A percentile compares a stretch with the other conserved stretches of the same genome.
phyloP scores from a whole-genome alignment of 176 grass and related monocot species.

The Avena atlantica region DNA sequence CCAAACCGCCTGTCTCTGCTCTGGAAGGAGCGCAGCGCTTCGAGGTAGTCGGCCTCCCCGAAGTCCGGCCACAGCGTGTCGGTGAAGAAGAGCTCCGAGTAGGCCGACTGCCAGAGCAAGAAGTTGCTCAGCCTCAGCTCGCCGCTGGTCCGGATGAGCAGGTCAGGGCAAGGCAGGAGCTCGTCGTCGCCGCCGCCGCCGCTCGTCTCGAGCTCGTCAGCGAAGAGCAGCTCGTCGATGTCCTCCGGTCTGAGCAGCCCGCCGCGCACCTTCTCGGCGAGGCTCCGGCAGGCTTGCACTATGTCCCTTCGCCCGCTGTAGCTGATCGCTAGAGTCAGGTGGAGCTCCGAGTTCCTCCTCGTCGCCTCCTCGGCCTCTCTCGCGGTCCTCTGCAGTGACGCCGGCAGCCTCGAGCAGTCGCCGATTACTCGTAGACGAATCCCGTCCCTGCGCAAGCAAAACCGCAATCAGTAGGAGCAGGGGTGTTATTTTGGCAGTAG shows the following conservation, averaged over 20 bases:
- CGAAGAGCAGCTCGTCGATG: slow-evolving; percentile 64
- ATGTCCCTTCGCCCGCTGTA: slow-evolving; percentile 75
- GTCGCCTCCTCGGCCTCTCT: slow-evolving; percentile 57
- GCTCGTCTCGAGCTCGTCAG: slow-evolving; percentile 62
- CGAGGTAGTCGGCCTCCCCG: slow-evolving; percentile 61
- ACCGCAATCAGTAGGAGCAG: background rate
- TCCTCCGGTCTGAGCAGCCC: slow-evolving; percentile 56
- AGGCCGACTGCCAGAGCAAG: slow-evolving; percentile 83
- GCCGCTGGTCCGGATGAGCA: slow-evolving; percentile 82
- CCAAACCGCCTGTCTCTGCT: slow-evolving; percentile 71
- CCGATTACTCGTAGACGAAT: slow-evolving; percentile 64
- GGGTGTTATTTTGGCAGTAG: background rate
- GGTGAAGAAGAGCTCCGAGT: slow-evolving; percentile 85
- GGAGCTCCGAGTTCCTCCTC: slow-evolving; percentile 53
- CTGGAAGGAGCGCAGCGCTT: slow-evolving; percentile 63
- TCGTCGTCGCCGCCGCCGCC: background rate
- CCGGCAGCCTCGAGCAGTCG: slow-evolving; percentile 57
- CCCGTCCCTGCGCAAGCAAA: slow-evolving; percentile 44
- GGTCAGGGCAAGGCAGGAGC: slow-evolving; percentile 52
- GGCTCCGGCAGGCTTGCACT: slow-evolving; percentile 58
- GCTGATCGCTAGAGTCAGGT: slow-evolving; percentile 61
- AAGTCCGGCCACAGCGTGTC: slow-evolving; percentile 74
- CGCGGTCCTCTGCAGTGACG: slow-evolving; percentile 53
- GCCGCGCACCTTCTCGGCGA: slow-evolving; percentile 54
- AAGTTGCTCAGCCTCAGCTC: slow-evolving; percentile 88